Evolutionary conservation across 768 basidiomycete species (phyloP).

Genomic region (Tubosaeta sp.): DNA sequence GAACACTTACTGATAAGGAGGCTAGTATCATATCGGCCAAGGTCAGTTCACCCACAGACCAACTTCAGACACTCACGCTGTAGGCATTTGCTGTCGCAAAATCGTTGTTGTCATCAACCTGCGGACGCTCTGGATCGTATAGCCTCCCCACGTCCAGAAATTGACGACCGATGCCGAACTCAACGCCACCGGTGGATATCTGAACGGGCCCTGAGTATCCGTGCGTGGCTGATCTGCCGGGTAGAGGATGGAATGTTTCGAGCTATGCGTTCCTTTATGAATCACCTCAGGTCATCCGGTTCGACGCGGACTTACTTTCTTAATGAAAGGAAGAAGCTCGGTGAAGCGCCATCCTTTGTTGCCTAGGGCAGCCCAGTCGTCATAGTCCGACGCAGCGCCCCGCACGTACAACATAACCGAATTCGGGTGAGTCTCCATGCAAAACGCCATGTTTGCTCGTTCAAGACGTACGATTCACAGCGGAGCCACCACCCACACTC

Average conservation of each 20-base stretch:
- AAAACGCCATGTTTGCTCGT: no score
- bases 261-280: not conserved
- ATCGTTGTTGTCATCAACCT: slow-evolving; percentile 45
- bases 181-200: slow-evolving; percentile 16
- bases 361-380: not conserved
- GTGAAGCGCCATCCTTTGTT: slow-evolving; percentile 59
- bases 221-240: slow-evolving; percentile 24
- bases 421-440: no score
- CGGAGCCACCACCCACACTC: no score
- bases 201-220: slow-evolving; percentile 33
- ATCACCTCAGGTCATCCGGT: not conserved
- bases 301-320: slow-evolving; percentile 38
- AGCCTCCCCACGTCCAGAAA: slow-evolving; percentile 42
- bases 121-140: slow-evolving; percentile 46
- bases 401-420: no score
- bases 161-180: slow-evolving; percentile 30
- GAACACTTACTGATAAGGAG: slow-evolving; percentile 13
- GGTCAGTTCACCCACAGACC: not conserved
- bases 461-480: no score
- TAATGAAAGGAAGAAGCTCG: slow-evolving; percentile 49
- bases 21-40: slow-evolving; percentile 3
- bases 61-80: slow-evolving; percentile 14
- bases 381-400: no score
- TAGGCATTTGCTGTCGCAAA: slow-evolving; percentile 31
- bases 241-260: slow-evolving; percentile 34